Evolutionary conservation across 2,329 filamentous ascomycete genomes (phyloP).

Genomic region (Monosporascus sp.): DNA sequence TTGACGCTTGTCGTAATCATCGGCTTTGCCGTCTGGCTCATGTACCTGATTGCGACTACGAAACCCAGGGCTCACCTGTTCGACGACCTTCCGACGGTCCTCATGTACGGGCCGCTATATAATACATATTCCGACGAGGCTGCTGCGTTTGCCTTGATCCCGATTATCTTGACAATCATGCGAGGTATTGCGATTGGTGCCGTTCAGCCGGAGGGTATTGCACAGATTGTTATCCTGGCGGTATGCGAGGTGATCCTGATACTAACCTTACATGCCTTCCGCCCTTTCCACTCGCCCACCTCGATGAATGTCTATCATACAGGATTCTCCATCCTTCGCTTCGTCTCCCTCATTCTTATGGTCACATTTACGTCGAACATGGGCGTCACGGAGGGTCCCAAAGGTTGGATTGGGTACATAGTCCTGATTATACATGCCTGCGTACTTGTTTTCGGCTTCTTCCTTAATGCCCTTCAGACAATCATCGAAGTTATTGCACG

Average conservation of each 20-base stretch:
- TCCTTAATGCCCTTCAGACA: conserved; percentile 86
- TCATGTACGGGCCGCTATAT: conserved; percentile 89
- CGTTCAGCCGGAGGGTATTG: conserved; percentile 86
- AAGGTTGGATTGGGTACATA: conserved; percentile 92
- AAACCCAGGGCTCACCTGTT: conserved; percentile 84
- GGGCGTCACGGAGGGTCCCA: conserved; percentile 69
- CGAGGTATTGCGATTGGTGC: conserved; percentile 89
- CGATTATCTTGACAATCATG: conserved; percentile 77
- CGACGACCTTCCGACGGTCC: conserved; percentile 83
- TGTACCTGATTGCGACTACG: conserved; percentile 74
- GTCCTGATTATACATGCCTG: conserved; percentile 82
- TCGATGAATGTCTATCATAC: conserved; percentile 98
- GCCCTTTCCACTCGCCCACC: conserved; percentile 83
- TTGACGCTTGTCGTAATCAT: conserved; percentile 70
- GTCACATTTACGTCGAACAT: conserved; percentile 82
- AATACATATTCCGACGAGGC: conserved; percentile 96
- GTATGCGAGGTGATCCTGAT: conserved; percentile 92
- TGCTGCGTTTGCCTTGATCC: conserved; percentile 83
- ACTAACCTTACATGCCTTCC: conserved; percentile 81
- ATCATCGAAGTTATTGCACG: conserved; percentile 83
- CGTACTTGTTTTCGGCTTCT: conserved; percentile 86
- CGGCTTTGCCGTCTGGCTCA: conserved; percentile 70
- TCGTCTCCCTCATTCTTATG: conserved; percentile 71
- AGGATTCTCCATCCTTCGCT: conserved; percentile 72
- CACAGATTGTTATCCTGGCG: conserved; percentile 85